Percentiles rank a stretch among this genome's conserved stretches.
Evolutionary conservation across 495 filamentous ascomycete genomes (phyloP).

Genomic region (Pyrenopolyporus hunteri): DNA sequence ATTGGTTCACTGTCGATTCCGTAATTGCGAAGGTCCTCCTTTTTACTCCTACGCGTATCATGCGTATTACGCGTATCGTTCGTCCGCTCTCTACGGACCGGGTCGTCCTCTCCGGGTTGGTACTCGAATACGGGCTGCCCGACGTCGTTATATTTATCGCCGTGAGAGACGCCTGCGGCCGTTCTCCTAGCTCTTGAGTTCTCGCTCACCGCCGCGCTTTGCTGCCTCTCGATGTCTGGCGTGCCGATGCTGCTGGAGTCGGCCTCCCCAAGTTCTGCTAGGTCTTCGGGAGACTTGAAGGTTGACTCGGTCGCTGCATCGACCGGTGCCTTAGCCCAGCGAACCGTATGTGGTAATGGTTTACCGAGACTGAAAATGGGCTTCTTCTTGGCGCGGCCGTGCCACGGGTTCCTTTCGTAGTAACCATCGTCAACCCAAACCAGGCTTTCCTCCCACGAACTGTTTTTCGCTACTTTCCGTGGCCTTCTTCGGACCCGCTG

Average conservation of each 20-base stretch:
- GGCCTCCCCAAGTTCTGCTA: conserved; percentile 18
- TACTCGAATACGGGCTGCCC: conserved; percentile 39
- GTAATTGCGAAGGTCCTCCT: conserved; percentile 2
- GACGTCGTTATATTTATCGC: conserved; percentile 19
- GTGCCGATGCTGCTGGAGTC: neutral
- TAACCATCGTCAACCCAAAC: conserved; percentile 42
- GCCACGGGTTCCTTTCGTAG: conserved; percentile 52
- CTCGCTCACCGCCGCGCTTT: neutral
- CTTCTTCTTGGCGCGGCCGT: conserved; percentile 50
- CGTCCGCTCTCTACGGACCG: conserved; percentile 20
- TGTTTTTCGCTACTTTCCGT: neutral
- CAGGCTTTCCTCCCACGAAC: neutral
- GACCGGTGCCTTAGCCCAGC: conserved; percentile 53
- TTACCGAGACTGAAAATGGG: conserved; percentile 59
- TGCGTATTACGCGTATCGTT: conserved; percentile 22
- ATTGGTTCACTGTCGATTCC: conserved; percentile 38
- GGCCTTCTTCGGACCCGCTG: neutral
- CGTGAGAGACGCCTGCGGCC: conserved; percentile 19
- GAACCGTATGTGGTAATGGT: conserved; percentile 56
- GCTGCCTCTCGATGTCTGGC: neutral
- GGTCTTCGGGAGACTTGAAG: conserved; percentile 17
- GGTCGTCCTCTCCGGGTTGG: conserved; percentile 23
- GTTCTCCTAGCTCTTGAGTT: conserved; percentile 9
- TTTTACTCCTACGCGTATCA: conserved; percentile 7
- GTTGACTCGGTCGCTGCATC: conserved; percentile 32